phyloP scores from a whole-genome alignment of 1,284 basidiomycete species.

The Irpex rosettiformis region DNA sequence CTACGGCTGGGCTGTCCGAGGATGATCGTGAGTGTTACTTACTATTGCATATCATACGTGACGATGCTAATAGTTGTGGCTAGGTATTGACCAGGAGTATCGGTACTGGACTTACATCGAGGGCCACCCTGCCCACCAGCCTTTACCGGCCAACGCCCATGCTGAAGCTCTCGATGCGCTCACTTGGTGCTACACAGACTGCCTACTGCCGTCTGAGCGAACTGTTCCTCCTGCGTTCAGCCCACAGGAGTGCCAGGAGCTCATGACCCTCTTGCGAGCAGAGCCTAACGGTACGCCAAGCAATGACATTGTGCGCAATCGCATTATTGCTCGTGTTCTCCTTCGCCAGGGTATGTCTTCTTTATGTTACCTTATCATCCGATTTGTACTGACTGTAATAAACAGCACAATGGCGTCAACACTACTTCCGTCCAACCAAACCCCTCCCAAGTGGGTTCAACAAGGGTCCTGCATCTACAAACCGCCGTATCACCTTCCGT shows the following conservation, averaged over 20 bases:
- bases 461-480: conserved; percentile 23
- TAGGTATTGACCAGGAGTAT: conserved; percentile 67
- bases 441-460: conserved; percentile 44
- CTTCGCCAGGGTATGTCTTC: conserved; percentile 55
- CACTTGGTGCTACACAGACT: conserved; percentile 78
- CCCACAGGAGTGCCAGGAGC: conserved; percentile 69
- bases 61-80: conserved; percentile 16
- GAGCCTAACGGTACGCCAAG: conserved; percentile 38
- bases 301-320: conserved; percentile 52
- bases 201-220: conserved; percentile 55
- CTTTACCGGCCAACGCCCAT: conserved; percentile 47
- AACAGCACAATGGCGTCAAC: conserved; percentile 71
- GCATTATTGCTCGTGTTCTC: conserved; percentile 64
- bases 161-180: conserved; percentile 67
- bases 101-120: conserved; percentile 77
- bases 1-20: conserved; percentile 5
- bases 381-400: conserved; percentile 3
- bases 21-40: conserved; percentile 11
- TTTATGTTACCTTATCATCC: conserved; percentile 1
- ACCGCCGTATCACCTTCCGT: conserved; percentile 39
- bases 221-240: conserved; percentile 59
- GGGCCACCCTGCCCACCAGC: conserved; percentile 64
- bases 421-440: conserved; percentile 59
- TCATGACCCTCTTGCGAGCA: conserved; percentile 52
- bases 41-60: too few relatives aligned